These are phyloP conservation scores for Rubroboletus pulcherrimus DNA, from an alignment of 768 basidiomycete genomes.

Conservation along the genomic window DNA sequence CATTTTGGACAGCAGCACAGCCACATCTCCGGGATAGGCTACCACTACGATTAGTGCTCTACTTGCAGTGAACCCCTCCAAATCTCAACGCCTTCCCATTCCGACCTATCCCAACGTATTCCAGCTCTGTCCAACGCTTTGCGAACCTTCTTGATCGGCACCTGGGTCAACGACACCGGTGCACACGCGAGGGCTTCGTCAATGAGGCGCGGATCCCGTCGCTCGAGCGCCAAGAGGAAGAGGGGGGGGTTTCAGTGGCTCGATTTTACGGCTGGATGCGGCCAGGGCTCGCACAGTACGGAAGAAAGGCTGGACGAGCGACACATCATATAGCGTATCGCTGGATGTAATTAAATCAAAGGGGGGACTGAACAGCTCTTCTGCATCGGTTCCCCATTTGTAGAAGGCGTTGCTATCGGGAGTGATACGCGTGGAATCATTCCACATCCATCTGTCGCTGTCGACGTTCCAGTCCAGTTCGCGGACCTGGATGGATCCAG, in stretches of 20 bases:
- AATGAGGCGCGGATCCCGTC: slow-evolving; percentile 67
- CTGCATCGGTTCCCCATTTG: slow-evolving; percentile 12
- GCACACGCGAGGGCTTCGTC: slow-evolving; percentile 58
- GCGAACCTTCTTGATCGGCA: slow-evolving; percentile 55
- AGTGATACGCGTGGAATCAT: slow-evolving; percentile 31
- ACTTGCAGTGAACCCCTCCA: slow-evolving; percentile 44
- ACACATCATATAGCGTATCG: slow-evolving; percentile 71
- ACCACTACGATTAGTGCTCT: neutral
- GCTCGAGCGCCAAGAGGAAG: slow-evolving; percentile 60
- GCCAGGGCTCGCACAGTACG: slow-evolving; percentile 59
- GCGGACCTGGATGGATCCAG: slow-evolving; percentile 53
- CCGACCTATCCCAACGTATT: slow-evolving; percentile 56
- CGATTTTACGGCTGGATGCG: slow-evolving; percentile 7
- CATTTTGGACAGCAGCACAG: slow-evolving; percentile 11
- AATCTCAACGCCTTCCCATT: slow-evolving; percentile 82
- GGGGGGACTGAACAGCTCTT: slow-evolving; percentile 41
- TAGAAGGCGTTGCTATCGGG: slow-evolving; percentile 30
- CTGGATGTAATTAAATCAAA: slow-evolving; percentile 80
- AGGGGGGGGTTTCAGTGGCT: slow-evolving; percentile 2
- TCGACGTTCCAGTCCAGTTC: slow-evolving; percentile 68
- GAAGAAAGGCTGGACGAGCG: slow-evolving; percentile 66
- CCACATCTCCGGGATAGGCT: slow-evolving; percentile 11
- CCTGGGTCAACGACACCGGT: slow-evolving; percentile 52
- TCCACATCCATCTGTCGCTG: slow-evolving; percentile 56
- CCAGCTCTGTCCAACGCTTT: slow-evolving; percentile 59